Evolutionary conservation across 2,329 filamentous ascomycete genomes (phyloP).

Genomic region (Lachnellula occidentalis): DNA sequence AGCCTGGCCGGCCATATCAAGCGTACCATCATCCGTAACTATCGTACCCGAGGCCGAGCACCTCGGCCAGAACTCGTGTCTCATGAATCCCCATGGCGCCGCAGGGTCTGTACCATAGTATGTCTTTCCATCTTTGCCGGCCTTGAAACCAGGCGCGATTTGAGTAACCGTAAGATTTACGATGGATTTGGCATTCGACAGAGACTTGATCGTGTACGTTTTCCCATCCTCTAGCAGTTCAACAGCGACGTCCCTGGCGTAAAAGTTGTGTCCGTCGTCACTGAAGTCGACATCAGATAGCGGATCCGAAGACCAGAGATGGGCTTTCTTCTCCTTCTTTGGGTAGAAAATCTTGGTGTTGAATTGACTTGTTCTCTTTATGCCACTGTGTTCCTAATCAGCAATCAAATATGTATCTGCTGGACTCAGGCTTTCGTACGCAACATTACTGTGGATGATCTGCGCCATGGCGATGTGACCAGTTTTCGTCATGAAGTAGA

Average conservation of each 20-base stretch:
- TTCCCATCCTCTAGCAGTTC: conserved; percentile 81
- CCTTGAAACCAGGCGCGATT: conserved; percentile 73
- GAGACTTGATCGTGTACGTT: conserved; percentile 84
- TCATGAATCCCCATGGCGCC: conserved; percentile 88
- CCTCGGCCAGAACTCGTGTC: conserved; percentile 91
- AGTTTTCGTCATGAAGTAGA: conserved; percentile 79
- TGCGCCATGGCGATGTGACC: conserved; percentile 76
- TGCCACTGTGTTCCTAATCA: conserved; percentile 54
- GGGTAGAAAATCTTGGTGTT: conserved; percentile 87
- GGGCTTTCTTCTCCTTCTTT: conserved; percentile 59
- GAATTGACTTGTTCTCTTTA: conserved; percentile 89
- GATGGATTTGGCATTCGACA: conserved; percentile 71
- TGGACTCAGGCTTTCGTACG: conserved; percentile 49
- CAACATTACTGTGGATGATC: conserved; percentile 96
- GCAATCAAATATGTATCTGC: conserved; percentile 16
- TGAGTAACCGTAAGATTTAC: conserved; percentile 82
- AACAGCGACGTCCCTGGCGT: conserved; percentile 77
- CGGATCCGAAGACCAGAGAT: conserved; percentile 78
- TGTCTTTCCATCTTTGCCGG: conserved; percentile 77
- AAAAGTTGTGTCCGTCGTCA: conserved; percentile 76
- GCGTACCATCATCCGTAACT: conserved; percentile 71
- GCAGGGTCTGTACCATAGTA: conserved; percentile 79
- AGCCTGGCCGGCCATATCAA: conserved; percentile 76
- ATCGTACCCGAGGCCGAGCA: conserved; percentile 78
- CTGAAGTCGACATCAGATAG: conserved; percentile 78